Conservation (phyloP, 1,139 yeast species). For the Yamadazyma dushanensis region DNA sequence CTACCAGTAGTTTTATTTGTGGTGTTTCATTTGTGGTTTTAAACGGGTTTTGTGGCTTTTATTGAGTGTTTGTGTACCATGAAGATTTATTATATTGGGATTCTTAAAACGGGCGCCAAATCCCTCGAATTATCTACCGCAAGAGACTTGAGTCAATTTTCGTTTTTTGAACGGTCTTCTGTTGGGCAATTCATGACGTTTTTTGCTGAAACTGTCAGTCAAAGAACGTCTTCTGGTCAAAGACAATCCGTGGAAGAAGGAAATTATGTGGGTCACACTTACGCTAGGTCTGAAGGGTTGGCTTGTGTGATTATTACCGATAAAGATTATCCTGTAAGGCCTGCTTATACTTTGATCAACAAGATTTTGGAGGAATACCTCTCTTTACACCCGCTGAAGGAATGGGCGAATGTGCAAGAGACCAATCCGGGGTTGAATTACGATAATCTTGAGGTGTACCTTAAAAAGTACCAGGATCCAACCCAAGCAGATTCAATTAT, state of each 20-base stretch:
- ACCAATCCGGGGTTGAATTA: slow-evolving; percentile 51
- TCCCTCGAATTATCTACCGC: slow-evolving; percentile 79
- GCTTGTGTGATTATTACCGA: slow-evolving; percentile 95
- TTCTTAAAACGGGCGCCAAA: slow-evolving; percentile 68
- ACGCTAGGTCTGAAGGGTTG: slow-evolving; percentile 84
- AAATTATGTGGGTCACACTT: slow-evolving; percentile 87
- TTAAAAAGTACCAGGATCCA: slow-evolving; percentile 92
- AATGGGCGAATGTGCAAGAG: slow-evolving; percentile 63
- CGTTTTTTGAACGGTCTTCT: slow-evolving; percentile 79
- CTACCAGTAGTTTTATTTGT: too few relatives aligned
- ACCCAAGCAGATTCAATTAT: slow-evolving; percentile 93
- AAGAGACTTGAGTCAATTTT: slow-evolving; percentile 79
- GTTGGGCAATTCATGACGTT: slow-evolving; percentile 93
- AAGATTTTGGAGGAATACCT: slow-evolving; percentile 89
- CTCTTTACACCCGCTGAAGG: slow-evolving; percentile 71
- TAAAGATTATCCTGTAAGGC: slow-evolving; percentile 94
- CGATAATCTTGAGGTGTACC: slow-evolving; percentile 65
- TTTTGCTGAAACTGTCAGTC: slow-evolving; percentile 86
- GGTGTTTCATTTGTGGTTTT: too few relatives aligned
- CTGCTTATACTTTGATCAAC: slow-evolving; percentile 92
- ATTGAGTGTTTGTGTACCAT: slow-evolving; percentile 41
- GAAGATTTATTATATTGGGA: slow-evolving; percentile 91
- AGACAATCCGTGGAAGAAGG: slow-evolving; percentile 96
- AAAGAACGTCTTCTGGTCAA: slow-evolving; percentile 84
- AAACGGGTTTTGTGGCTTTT: too few relatives aligned